phyloP scores from a whole-genome alignment of 345 rosid genomes.

The Camelina sativa region DNA sequence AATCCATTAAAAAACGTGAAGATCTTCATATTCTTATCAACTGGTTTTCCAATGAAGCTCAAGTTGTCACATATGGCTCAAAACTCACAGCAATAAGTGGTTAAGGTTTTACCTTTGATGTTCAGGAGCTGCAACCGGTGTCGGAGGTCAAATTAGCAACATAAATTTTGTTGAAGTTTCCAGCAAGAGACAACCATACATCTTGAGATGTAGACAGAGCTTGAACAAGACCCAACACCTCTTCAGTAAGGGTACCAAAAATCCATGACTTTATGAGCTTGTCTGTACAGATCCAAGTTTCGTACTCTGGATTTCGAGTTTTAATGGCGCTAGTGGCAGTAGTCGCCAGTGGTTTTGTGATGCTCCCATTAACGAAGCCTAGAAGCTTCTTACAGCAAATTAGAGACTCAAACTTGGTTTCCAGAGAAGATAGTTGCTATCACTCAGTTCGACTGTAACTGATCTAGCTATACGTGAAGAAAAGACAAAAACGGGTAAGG shows the following conservation, averaged over 20 bases:
- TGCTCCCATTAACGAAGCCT: background rate
- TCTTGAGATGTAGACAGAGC: background rate
- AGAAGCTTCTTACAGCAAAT: background rate
- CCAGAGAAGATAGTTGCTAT: background rate
- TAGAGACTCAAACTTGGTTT: background rate
- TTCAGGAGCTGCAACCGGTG: background rate
- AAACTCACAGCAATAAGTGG: too few species aligned
- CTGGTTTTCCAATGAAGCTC: too few species aligned
- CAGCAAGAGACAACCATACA: background rate
- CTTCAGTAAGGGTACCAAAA: background rate
- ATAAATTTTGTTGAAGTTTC: background rate
- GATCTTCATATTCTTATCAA: background rate
- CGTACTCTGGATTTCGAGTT: background rate
- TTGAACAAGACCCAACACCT: background rate
- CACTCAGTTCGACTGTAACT: background rate
- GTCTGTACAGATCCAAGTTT: background rate
- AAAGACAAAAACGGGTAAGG: background rate
- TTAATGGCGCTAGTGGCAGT: too few species aligned
- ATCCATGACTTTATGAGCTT: background rate
- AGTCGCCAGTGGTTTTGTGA: accelerated
- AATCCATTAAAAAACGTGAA: background rate
- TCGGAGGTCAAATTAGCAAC: background rate
- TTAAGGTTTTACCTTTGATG: too few species aligned
- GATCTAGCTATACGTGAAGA: background rate
- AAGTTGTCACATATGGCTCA: too few species aligned